Conservation (phyloP, 2,329 filamentous ascomycete genomes). For the Venturia pyrina region DNA sequence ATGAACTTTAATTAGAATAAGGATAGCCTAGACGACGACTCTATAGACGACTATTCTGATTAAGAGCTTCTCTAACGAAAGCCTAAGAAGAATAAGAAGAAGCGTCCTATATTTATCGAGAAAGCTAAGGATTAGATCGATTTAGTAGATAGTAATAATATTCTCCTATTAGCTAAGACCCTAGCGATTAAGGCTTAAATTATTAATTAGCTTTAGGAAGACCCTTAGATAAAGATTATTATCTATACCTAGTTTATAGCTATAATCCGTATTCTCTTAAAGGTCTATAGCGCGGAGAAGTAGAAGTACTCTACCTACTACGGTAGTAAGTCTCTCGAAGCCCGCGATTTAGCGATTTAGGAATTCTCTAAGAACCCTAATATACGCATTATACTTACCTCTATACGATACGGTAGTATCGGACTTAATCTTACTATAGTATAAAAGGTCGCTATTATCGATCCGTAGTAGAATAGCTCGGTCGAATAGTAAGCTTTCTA, state of each 20-base stretch:
- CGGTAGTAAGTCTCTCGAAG: constrained; percentile 36
- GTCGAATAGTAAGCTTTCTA: constrained; percentile 55
- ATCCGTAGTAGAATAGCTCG: constrained; percentile 50
- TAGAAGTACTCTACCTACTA: constrained; percentile 41
- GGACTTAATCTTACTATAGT: constrained; percentile 53
- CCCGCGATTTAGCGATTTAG: constrained; percentile 37
- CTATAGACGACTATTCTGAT: constrained; percentile 15
- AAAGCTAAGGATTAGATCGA: constrained; percentile 21
- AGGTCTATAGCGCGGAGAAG: constrained; percentile 38
- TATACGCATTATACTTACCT: constrained; percentile 42
- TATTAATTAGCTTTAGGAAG: constrained; percentile 34
- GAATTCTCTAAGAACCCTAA: constrained; percentile 33
- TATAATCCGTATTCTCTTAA: constrained; percentile 41
- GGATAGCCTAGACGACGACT: not conserved
- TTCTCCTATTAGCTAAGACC: constrained; percentile 37
- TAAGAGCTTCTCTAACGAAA: constrained; percentile 12
- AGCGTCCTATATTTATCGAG: constrained; percentile 7
- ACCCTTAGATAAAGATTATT: constrained; percentile 44
- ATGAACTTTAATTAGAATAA: constrained; percentile 4
- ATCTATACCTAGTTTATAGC: constrained; percentile 50
- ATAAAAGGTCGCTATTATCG: constrained; percentile 35
- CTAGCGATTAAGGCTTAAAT: constrained; percentile 36
- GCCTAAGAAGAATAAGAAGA: constrained; percentile 20
- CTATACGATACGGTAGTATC: constrained; percentile 46
- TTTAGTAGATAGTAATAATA: constrained; percentile 19